Base-by-base conservation (phyloP, 257 asterid species). In the Hygrophila difformis region DNA sequence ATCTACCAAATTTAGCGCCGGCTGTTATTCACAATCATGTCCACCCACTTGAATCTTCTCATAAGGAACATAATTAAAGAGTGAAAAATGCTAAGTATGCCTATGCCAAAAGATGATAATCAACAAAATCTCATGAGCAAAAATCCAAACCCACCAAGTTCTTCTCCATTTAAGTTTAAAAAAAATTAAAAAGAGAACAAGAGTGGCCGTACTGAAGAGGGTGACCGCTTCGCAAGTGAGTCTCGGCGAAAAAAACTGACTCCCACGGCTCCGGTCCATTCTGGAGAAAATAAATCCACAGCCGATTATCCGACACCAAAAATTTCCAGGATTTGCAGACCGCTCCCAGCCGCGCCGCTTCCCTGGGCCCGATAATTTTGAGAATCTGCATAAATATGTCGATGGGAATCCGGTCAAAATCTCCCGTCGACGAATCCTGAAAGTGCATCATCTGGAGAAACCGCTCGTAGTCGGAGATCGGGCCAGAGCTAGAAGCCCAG, bases 221-320 rank as follows among this genome's bases (percentile, higher is more conserved):
- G 67, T 56, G 70, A 28, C 98, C 93, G 45, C 68, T 73, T 51
- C 93, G 77, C 74, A 89, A 59, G 55, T 66, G 61, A 14, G 93
- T 70, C 67, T 89, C 98, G n/a, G 82, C 65, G 61, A 89, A 89
- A 75, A 85, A 82, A 49, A 82, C 66, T 9, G 86, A 77, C 47
- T 85, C 93, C 93, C 86, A 80, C 18, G 81, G 85, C 61, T 85
- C 86, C 43, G 58, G 57, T n/a, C 69, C 81, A 68, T 70, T 74
- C 78, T 89, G 94, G 48, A 89, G 81, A 57, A 89, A 89, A 57
- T 80, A 70, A 67, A 89, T 72, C 98, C 98, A 89, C 1, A 89
- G 55, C 21, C 93, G 83, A 77, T 89, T 85, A 52, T 89, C 96
- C 2, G 84, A 69, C 9, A 82, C 73, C 47, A 82, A 19, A 57